Evolutionary conservation across 352 stramenopile species (phyloP).

Genomic region (Globisporangium middletonii): DNA sequence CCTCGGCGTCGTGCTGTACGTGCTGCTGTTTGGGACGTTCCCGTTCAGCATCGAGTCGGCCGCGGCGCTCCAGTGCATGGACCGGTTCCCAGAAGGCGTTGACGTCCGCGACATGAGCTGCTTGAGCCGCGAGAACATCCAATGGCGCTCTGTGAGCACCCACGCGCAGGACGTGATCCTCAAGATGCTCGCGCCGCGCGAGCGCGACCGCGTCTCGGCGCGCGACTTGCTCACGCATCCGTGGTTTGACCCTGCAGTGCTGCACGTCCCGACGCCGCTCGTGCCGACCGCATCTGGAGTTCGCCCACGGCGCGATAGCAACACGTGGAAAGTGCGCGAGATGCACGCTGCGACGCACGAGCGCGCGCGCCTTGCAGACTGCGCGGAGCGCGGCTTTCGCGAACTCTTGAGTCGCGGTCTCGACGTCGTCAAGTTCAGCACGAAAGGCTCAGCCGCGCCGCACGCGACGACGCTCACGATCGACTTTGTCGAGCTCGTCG

Average conservation of each 20-base stretch:
- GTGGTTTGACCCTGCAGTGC: constrained; percentile 38
- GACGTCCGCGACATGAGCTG: constrained; percentile 83
- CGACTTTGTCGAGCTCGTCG: constrained; percentile 47
- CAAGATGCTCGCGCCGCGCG: constrained; percentile 43
- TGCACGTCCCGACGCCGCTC: not conserved
- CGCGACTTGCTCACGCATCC: constrained; percentile 52
- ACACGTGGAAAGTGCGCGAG: constrained; percentile 13
- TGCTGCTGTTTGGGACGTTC: constrained; percentile 74
- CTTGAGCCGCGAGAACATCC: constrained; percentile 41
- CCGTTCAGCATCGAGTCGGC: constrained; percentile 75
- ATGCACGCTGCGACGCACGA: constrained; percentile 18
- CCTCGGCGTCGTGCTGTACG: constrained; percentile 71
- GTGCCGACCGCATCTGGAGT: not conserved
- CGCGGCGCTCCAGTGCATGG: constrained; percentile 50
- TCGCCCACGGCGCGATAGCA: not conserved
- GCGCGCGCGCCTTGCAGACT: constrained; percentile 36
- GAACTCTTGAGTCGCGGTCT: constrained; percentile 61
- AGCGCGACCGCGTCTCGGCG: constrained; percentile 54
- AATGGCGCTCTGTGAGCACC: constrained; percentile 48
- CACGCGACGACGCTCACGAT: constrained; percentile 37
- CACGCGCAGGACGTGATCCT: constrained; percentile 58
- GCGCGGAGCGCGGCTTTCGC: constrained; percentile 47
- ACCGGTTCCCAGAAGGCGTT: constrained; percentile 49
- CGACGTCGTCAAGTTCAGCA: constrained; percentile 56
- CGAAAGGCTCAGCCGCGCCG: constrained; percentile 31